These are phyloP conservation scores for Penicillium mononematosum DNA, from an alignment of 495 filamentous ascomycete genomes.

Conservation along the genomic window DNA sequence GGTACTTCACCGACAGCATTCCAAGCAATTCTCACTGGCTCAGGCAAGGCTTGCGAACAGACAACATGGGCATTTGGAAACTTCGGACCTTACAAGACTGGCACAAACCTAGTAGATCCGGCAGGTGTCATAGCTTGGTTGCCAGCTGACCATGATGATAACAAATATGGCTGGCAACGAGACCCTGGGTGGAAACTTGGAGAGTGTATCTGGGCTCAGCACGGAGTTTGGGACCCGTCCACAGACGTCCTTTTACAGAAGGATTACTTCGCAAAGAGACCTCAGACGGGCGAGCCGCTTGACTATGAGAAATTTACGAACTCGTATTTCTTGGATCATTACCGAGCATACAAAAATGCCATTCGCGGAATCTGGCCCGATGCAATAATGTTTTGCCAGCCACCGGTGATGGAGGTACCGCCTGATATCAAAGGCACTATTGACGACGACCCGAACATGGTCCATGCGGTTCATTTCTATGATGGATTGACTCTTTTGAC, in stretches of 20 bases:
- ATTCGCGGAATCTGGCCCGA: slow-evolving; percentile 73
- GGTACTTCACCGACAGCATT: slow-evolving; percentile 93
- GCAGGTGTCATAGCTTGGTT: slow-evolving; percentile 85
- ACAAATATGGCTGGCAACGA: slow-evolving; percentile 84
- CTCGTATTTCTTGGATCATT: slow-evolving; percentile 83
- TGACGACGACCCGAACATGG: slow-evolving; percentile 86
- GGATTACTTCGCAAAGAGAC: slow-evolving; percentile 83
- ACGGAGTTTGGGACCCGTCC: slow-evolving; percentile 88
- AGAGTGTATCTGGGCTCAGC: slow-evolving; percentile 94
- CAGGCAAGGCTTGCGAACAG: slow-evolving; percentile 84
- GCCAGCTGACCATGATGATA: slow-evolving; percentile 74
- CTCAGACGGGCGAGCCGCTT: slow-evolving; percentile 64
- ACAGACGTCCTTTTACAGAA: slow-evolving; percentile 75
- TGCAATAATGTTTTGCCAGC: slow-evolving; percentile 87
- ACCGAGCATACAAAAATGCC: slow-evolving; percentile 68
- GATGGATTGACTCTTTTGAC: slow-evolving; percentile 95
- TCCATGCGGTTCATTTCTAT: slow-evolving; percentile 93
- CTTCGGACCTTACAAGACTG: slow-evolving; percentile 87
- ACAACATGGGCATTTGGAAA: slow-evolving; percentile 91
- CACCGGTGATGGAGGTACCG: slow-evolving; percentile 87
- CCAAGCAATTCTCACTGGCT: slow-evolving; percentile 88
- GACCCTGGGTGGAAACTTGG: slow-evolving; percentile 88
- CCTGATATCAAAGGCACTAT: slow-evolving; percentile 81
- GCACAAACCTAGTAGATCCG: slow-evolving; percentile 79
- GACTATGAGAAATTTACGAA: slow-evolving; percentile 86